Percentiles rank a stretch among this genome's conserved stretches.
Evolutionary conservation across 108 stramenopile genomes (phyloP).

Genomic region (Skeletonema menzelii): DNA sequence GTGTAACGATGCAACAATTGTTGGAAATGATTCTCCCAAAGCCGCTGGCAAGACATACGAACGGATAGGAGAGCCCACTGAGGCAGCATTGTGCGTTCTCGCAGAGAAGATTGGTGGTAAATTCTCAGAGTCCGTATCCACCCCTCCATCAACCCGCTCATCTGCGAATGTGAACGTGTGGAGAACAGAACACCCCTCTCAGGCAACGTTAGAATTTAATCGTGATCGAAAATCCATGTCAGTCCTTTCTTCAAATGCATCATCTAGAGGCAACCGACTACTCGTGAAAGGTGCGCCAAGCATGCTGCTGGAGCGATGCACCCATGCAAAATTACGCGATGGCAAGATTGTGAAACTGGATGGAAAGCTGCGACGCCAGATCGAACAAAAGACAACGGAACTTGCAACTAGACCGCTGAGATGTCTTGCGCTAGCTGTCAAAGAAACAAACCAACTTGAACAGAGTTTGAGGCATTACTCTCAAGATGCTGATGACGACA

Average conservation of each 20-base stretch:
- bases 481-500: conserved; percentile 30
- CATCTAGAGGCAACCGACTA: conserved; percentile 65
- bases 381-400: conserved; percentile 70
- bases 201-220: conserved; percentile 95
- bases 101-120: conserved; percentile 86
- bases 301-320: conserved; percentile 89
- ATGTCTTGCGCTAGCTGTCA: conserved; percentile 91
- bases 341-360: conserved; percentile 80
- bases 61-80: conserved; percentile 94
- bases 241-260: conserved; percentile 48
- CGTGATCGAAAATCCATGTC: conserved; percentile 85
- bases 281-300: conserved; percentile 98
- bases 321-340: conserved; percentile 81
- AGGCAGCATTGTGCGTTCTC: conserved; percentile 93
- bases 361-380: conserved; percentile 55
- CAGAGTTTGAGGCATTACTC: conserved; percentile 43
- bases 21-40: conserved; percentile 53
- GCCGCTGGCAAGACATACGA: conserved; percentile 35
- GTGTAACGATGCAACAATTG: conserved; percentile 85
- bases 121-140: background rate
- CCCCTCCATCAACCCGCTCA: conserved; percentile 57
- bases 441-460: conserved; percentile 72
- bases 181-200: conserved; percentile 59
- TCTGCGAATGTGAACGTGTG: conserved; percentile 71
- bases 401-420: conserved; percentile 93